Conservation (phyloP, 176 grass and related monocot genomes). For the Areca catechu region DNA sequence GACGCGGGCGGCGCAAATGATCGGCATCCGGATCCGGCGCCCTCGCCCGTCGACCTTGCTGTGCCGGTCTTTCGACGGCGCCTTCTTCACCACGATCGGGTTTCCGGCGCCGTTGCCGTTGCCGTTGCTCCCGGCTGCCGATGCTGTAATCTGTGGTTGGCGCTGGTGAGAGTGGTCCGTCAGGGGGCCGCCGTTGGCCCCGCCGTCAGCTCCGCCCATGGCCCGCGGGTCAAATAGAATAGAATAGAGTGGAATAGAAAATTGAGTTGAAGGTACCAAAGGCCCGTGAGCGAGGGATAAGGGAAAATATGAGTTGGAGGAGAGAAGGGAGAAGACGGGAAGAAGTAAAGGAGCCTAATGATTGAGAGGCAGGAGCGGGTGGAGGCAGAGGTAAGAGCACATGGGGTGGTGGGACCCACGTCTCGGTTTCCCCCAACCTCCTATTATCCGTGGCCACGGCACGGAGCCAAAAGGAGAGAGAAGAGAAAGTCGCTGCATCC, state of each 20-base stretch:
- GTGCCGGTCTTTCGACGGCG: constrained; percentile 12
- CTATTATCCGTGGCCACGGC: too few species aligned
- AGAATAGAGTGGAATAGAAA: background rate
- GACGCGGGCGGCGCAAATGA: constrained; percentile 17
- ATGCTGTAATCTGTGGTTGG: background rate
- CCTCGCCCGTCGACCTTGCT: constrained; percentile 22
- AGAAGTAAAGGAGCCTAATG: constrained; percentile 1
- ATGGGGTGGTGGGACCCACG: constrained; percentile 1
- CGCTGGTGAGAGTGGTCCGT: background rate
- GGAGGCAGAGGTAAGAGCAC: constrained; percentile 20
- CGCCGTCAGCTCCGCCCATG: constrained; percentile 15
- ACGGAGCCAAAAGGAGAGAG: too few species aligned
- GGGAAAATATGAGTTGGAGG: background rate
- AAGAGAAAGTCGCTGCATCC: too few species aligned
- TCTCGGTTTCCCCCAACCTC: background rate
- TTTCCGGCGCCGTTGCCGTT: background rate
- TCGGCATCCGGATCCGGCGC: constrained; percentile 17
- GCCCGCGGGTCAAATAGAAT: background rate
- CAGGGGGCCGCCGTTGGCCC: background rate
- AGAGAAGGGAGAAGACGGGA: background rate
- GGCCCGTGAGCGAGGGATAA: background rate
- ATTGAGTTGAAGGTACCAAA: background rate
- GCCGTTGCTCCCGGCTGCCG: background rate
- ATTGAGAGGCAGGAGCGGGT: constrained; percentile 18
- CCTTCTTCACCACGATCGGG: constrained; percentile 2